Percentiles rank a stretch among this genome's conserved stretches.
Evolutionary conservation across 345 rosid species (phyloP).

Genomic region (Jatropha curcas): DNA sequence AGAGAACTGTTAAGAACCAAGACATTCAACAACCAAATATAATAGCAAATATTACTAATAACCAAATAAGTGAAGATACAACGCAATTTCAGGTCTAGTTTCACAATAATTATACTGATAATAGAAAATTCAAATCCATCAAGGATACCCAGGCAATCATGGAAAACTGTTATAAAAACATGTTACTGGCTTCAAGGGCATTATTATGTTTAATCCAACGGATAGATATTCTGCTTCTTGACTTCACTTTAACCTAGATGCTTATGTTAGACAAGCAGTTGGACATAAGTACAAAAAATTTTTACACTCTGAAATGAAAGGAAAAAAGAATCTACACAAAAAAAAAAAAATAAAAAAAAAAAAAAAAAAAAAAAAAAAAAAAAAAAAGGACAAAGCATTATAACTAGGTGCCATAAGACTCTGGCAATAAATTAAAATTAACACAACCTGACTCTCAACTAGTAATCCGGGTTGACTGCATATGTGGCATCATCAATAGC

Average conservation of each 20-base stretch:
- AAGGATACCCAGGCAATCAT: background rate
- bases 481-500: background rate
- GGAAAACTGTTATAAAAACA: background rate
- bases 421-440: conserved; percentile 2
- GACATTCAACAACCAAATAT: background rate
- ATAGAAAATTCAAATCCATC: background rate
- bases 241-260: background rate
- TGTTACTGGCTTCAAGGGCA: background rate
- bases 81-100: background rate
- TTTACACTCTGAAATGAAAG: background rate
- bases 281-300: background rate
- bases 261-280: background rate
- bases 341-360: background rate
- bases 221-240: background rate
- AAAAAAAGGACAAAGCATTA: too few species aligned
- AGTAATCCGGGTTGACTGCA: background rate
- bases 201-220: background rate
- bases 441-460: background rate
- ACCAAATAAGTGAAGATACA: too few species aligned
- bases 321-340: background rate
- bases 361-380: too few species aligned
- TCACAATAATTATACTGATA: too few species aligned
- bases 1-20: conserved; percentile 18
- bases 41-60: background rate
- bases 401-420: background rate